A percentile compares a stretch with the other conserved stretches of the same genome.
Evolutionary conservation across 1,284 basidiomycete genomes (phyloP).

Genomic region (Rhodotorula sp.): DNA sequence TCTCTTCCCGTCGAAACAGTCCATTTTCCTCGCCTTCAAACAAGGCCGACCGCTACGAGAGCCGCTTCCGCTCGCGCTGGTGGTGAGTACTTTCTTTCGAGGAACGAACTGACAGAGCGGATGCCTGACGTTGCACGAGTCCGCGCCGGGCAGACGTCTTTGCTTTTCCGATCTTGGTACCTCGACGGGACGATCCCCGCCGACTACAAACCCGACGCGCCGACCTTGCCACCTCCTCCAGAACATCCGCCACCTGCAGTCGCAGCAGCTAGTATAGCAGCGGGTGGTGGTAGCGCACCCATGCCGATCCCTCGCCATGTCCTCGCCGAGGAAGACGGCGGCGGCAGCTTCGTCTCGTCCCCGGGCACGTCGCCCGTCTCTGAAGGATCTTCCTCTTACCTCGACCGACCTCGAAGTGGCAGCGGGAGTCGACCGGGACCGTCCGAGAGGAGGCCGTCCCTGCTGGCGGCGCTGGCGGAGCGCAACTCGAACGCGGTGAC

Average conservation of each 20-base stretch:
- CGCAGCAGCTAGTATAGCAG: too few species aligned
- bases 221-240: background rate
- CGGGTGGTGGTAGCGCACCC: background rate
- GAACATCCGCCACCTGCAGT: background rate
- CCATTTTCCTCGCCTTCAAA: conserved; percentile 41
- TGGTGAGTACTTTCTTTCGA: conserved; percentile 13
- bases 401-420: background rate
- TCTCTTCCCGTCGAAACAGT: background rate
- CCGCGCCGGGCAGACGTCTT: conserved; percentile 10
- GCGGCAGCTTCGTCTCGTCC: background rate
- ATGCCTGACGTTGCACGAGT: background rate
- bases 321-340: background rate
- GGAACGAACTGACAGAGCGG: background rate
- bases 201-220: conserved; percentile 27
- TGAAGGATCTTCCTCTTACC: background rate
- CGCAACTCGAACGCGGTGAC: conserved; percentile 18
- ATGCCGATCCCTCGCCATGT: conserved; percentile 3
- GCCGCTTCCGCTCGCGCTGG: conserved; percentile 33
- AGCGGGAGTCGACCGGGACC: background rate
- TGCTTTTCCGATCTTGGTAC: conserved; percentile 29
- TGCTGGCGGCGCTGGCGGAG: conserved; percentile 6
- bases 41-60: conserved; percentile 34
- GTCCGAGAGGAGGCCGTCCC: background rate
- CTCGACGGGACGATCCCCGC: conserved; percentile 40
- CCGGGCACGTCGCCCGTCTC: background rate